Evolutionary conservation across 495 filamentous ascomycete genomes (phyloP).

Genomic region (Hyphodiscus hymeniophilus): DNA sequence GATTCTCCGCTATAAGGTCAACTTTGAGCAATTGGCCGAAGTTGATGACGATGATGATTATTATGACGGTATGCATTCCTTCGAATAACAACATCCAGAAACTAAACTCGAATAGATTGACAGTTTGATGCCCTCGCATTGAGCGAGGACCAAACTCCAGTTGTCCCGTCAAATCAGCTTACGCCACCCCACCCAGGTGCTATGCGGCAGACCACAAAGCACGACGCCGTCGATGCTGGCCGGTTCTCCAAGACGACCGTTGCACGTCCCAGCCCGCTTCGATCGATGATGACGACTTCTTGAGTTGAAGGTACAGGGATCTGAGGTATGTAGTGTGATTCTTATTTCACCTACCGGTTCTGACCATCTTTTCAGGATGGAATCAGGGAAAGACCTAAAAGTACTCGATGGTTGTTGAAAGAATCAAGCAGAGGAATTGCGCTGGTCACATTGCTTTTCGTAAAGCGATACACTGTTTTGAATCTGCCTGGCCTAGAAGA

Average conservation of each 20-base stretch:
- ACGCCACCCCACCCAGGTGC: slow-evolving; percentile 30
- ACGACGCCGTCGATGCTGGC: slow-evolving; percentile 30
- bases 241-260: slow-evolving; percentile 13
- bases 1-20: slow-evolving; percentile 97
- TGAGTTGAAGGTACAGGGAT: slow-evolving; percentile 31
- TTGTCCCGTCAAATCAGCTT: slow-evolving; percentile 42
- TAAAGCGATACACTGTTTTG: background rate
- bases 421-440: slow-evolving; percentile 2
- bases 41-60: slow-evolving; percentile 96
- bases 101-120: slow-evolving; percentile 60
- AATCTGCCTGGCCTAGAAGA: slow-evolving; percentile 2
- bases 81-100: slow-evolving; percentile 6
- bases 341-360: background rate
- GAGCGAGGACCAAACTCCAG: slow-evolving; percentile 80
- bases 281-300: slow-evolving; percentile 49
- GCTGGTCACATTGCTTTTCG: slow-evolving; percentile 11
- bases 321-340: slow-evolving; percentile 9
- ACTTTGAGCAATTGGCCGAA: slow-evolving; percentile 97
- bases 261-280: slow-evolving; percentile 44
- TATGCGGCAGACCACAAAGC: slow-evolving; percentile 30
- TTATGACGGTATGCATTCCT: slow-evolving; percentile 68
- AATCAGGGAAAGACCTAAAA: background rate
- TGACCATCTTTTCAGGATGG: background rate
- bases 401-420: slow-evolving; percentile 8
- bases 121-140: slow-evolving; percentile 80